Evolutionary conservation across 1,139 yeast species (phyloP), one percentile per base, ranked within the genome.

Genomic region (Komagataea norvegica): DNA sequence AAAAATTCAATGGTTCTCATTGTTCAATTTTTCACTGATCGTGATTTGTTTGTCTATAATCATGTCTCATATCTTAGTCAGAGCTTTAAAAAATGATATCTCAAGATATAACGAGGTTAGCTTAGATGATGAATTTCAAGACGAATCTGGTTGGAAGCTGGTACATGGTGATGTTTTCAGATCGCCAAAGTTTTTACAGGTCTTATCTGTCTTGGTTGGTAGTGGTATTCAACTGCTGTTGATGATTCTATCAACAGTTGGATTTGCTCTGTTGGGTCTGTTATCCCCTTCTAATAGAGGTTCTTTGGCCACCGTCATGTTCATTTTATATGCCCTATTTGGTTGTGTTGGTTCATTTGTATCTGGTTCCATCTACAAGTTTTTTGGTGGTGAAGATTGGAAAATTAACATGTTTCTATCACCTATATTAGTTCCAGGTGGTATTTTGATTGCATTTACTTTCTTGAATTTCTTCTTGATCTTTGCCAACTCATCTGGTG

Each of bases 81-180:
- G 87, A 53, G 87, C 95, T 25, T 72, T 93, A 59, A 84, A 78
- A 59, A 81, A 76, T 56, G 98, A 91, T 60, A 85, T 89, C 52
- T 74, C 82, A 45, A 81, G 84, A 52, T 93, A 93, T 63, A 89
- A 89, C 57, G 95, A 88, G 57, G 75, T 89, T 48, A 88, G 83
- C 56, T 70, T 87, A 48, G 65, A 62, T 38, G 88, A 82, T 51
- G 96, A 86, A 46, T 76, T 87, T 40, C 80, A 87, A 45, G 96
- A 89, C 56, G 98, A 93, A 59, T 75, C 89, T 56, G 98, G 99
- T 29, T 91, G 99, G 99, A 93, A 93, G 61, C 72, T 91, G 48
- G 79, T 89, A 31, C 95, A 91, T 57, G 97, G 96, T 43, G 98
- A 91, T 59, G 88, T 91, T 25, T 91, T 91, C 69, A 74, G 98